A percentile compares a stretch with the other conserved stretches of the same genome.
These are phyloP conservation scores for Novymonas esmeraldas DNA, from an alignment of 208 protist genomes.

Conservation along the genomic window DNA sequence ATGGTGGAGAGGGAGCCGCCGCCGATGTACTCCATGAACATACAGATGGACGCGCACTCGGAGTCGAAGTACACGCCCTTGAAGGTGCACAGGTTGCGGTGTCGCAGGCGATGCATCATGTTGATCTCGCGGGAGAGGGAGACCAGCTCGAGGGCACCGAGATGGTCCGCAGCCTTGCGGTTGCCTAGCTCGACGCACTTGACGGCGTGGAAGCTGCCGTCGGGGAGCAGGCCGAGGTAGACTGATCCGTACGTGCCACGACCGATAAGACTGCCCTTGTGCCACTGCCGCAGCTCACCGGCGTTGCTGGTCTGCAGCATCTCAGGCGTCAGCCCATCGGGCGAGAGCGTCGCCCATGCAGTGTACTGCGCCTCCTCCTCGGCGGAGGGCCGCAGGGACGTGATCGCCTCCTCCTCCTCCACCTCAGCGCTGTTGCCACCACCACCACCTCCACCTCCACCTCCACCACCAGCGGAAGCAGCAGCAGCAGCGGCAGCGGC, in stretches of 20 bases:
- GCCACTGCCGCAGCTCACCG: slow-evolving; percentile 65
- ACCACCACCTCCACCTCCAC: slow-evolving; percentile 34
- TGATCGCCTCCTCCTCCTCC: slow-evolving; percentile 35
- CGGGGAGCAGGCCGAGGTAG: slow-evolving; percentile 85
- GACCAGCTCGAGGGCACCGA: slow-evolving; percentile 80
- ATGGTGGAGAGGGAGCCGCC: slow-evolving; percentile 85
- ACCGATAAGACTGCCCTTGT: slow-evolving; percentile 84
- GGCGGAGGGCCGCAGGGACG: slow-evolving; percentile 50
- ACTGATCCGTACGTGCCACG: slow-evolving; percentile 91
- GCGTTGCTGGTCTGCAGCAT: slow-evolving; percentile 89
- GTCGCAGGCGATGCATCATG: slow-evolving; percentile 89
- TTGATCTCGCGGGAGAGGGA: slow-evolving; percentile 91
- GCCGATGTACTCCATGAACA: slow-evolving; percentile 95
- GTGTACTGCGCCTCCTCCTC: slow-evolving; percentile 85
- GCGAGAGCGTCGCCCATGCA: slow-evolving; percentile 65
- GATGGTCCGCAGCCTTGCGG: slow-evolving; percentile 35
- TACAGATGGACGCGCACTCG: slow-evolving; percentile 66
- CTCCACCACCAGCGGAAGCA: too few species aligned
- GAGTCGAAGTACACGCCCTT: slow-evolving; percentile 81
- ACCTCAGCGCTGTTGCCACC: slow-evolving; percentile 2
- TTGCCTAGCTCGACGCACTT: slow-evolving; percentile 85
- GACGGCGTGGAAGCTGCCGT: slow-evolving; percentile 87
- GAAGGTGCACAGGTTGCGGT: slow-evolving; percentile 93
- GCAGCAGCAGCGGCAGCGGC: slow-evolving; percentile 3
- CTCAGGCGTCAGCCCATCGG: slow-evolving; percentile 77